Evolutionary conservation across 1,284 basidiomycete genomes (phyloP), one percentile per base, ranked within the genome.

Genomic region (Austroboletus novae-zelandiae): DNA sequence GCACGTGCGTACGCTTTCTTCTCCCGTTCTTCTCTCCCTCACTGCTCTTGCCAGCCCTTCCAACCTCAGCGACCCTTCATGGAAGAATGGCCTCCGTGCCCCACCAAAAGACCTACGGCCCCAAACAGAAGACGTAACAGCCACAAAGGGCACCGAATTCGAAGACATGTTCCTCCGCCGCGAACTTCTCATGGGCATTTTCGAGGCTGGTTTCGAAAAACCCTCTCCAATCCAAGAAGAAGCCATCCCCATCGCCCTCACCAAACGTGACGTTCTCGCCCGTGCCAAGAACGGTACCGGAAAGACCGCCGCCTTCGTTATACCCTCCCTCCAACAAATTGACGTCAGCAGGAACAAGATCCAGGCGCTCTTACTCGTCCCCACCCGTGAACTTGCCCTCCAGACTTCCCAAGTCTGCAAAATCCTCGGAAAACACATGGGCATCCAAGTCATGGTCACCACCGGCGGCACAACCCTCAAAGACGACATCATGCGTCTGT

Each of bases 181-280:
- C 55, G 89, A 91, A 70, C 79, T 91, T 53, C 78, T 93, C 61
- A 92, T 93, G 91, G 91, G 91, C 59, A 95, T 97, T 66, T 97
- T 94, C 65, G 93, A 96, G 76, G 94, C 94, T 57, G 94, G 94
- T 50, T 99, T 98, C 70, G 97, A 99, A 72, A 85, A 81, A 61
- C 96, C 97, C 20, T 95, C 91, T 25, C 97, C 96, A 46, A 98
- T 99, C 69, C 96, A 99, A 78, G 97, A 99, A 82, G 94, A 98
- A 76, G 88, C 92, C 49, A 94, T 95, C 61, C 92, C 92, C 50
- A 81, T 91, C 58, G 91, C 92, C 20, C 83, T 95, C 62, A 83
- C 86, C 50, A 88, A 87, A 63, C 86, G 91, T 65, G 95, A 98
- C 71, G 77, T 98, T 62, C 89, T 99, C 54, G 95, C 94, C 59